Percentiles rank a stretch among this genome's conserved stretches.
Conservation (phyloP, 441 rosid species). For the Pelargonium citronellum region DNA sequence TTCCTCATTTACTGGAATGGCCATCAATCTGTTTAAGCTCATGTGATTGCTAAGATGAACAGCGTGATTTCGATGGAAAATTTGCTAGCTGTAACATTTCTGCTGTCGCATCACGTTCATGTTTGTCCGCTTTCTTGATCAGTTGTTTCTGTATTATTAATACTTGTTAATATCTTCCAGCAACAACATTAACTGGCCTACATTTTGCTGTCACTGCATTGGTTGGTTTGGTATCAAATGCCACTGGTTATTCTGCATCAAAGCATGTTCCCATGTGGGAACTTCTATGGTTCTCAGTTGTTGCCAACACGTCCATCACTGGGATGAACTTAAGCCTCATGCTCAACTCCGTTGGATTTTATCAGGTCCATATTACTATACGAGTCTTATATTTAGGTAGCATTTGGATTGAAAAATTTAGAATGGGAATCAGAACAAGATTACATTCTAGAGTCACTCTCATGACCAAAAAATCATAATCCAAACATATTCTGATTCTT, state of each 20-base stretch:
- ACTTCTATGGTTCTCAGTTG: constrained; percentile 29
- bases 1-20: background rate
- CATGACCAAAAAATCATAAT: too few relatives aligned
- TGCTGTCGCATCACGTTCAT: background rate
- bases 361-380: constrained; percentile 18
- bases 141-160: background rate
- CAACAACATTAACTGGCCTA: constrained; percentile 27
- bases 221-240: constrained; percentile 29
- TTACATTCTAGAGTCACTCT: too few relatives aligned
- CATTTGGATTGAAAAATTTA: too few relatives aligned
- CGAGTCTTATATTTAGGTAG: too few relatives aligned
- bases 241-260: constrained; percentile 29
- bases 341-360: constrained; percentile 31
- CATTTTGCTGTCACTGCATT: constrained; percentile 30
- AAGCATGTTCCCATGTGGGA: constrained; percentile 31
- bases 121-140: too few relatives aligned
- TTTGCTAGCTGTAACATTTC: background rate
- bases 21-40: background rate
- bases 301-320: constrained; percentile 27
- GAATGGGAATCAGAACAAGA: too few relatives aligned
- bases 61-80: background rate
- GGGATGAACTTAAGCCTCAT: constrained; percentile 32
- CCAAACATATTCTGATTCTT: too few relatives aligned
- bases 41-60: background rate
- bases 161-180: constrained; percentile 18